phyloP scores from a whole-genome alignment of 2,329 filamentous ascomycete species.

The Remersonia thermophila region DNA sequence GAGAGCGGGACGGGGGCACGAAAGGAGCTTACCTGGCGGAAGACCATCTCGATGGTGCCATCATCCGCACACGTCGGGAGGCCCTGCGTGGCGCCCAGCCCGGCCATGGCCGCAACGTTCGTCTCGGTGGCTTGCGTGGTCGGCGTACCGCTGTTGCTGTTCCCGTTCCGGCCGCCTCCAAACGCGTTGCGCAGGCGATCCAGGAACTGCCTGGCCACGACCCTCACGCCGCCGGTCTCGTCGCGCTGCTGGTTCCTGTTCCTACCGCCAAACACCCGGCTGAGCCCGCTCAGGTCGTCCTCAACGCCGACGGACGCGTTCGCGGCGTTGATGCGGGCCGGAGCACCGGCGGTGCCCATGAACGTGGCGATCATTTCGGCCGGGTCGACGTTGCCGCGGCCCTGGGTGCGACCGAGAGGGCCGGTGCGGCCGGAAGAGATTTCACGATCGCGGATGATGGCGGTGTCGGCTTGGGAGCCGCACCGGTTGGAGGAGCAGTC shows the following conservation, averaged over 20 bases:
- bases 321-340: slow-evolving; percentile 8
- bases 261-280: neutral
- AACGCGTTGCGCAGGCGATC: slow-evolving; percentile 8
- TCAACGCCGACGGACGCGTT: slow-evolving; percentile 13
- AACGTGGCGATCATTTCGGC: slow-evolving; percentile 45
- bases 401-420: slow-evolving; percentile 52
- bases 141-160: too few relatives aligned
- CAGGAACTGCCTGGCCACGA: slow-evolving; percentile 10
- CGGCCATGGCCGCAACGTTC: slow-evolving; percentile 41
- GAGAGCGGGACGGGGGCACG: too few relatives aligned
- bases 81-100: slow-evolving; percentile 39
- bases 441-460: slow-evolving; percentile 53
- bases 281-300: slow-evolving; percentile 10
- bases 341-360: slow-evolving; percentile 35
- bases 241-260: slow-evolving; percentile 3
- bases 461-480: slow-evolving; percentile 57
- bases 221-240: neutral
- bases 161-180: slow-evolving; percentile 19
- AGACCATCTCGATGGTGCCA: slow-evolving; percentile 50
- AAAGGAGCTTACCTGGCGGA: slow-evolving; percentile 40
- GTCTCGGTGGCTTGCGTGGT: slow-evolving; percentile 36
- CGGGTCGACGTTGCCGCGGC: slow-evolving; percentile 46
- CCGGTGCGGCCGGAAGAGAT: slow-evolving; percentile 40
- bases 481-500: slow-evolving; percentile 50
- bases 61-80: slow-evolving; percentile 49